Evolutionary conservation across 208 protist genomes (phyloP).

Genomic region (Leishmania lainsoni): DNA sequence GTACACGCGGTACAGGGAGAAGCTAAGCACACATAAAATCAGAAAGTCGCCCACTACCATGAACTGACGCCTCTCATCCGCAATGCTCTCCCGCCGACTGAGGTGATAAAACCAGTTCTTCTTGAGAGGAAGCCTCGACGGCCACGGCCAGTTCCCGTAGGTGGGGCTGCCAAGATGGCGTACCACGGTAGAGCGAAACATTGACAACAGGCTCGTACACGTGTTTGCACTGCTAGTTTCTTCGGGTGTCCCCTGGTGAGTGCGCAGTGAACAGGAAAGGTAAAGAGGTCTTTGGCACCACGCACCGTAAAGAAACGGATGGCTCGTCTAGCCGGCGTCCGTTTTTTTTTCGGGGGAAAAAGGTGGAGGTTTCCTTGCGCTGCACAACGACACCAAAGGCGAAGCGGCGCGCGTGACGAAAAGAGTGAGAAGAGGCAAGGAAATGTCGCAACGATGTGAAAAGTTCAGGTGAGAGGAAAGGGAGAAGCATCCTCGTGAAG

Average conservation of each 20-base stretch:
- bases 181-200: conserved; percentile 45
- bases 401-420: not conserved
- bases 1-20: conserved; percentile 73
- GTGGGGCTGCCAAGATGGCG: conserved; percentile 58
- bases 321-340: not conserved
- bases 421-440: not conserved
- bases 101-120: conserved; percentile 75
- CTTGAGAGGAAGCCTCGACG: conserved; percentile 77
- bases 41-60: conserved; percentile 79
- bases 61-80: conserved; percentile 74
- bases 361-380: not conserved
- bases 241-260: not conserved
- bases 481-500: not conserved
- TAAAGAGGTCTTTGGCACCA: not conserved
- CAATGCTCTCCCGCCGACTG: conserved; percentile 70
- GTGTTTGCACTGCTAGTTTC: not conserved
- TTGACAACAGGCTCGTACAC: not conserved
- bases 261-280: not conserved
- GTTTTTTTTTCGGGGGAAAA: too few species aligned
- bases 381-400: not conserved
- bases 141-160: conserved; percentile 89
- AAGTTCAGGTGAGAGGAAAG: not conserved
- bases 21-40: conserved; percentile 59
- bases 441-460: too few species aligned
- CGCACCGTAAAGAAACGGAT: not conserved